A percentile compares a stretch with the other conserved stretches of the same genome.
Conservation (phyloP, 140 eudicot genomes). For the Flaveria floridana region DNA sequence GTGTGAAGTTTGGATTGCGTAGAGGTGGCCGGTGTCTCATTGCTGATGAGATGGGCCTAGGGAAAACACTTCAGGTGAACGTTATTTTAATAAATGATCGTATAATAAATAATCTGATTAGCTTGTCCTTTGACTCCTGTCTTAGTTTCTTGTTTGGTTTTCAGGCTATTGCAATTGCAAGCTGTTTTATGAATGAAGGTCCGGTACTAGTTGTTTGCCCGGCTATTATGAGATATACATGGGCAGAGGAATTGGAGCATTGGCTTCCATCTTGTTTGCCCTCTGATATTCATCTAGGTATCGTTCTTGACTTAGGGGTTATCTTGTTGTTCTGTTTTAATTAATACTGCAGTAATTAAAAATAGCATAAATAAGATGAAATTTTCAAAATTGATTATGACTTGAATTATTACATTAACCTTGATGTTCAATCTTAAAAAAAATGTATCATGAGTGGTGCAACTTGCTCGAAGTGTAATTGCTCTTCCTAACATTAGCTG, state of each 20-base stretch:
- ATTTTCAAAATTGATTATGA: not conserved
- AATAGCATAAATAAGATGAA: slow-evolving; percentile 7
- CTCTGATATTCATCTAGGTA: slow-evolving; percentile 94
- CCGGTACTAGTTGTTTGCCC: slow-evolving; percentile 89
- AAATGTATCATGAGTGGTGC: slow-evolving; percentile 22
- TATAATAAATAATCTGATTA: not conserved
- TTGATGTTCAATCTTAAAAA: slow-evolving; percentile 1
- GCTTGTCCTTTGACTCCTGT: slow-evolving; percentile 9
- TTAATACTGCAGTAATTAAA: not conserved
- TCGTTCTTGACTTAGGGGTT: slow-evolving; percentile 9
- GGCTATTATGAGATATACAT: slow-evolving; percentile 80
- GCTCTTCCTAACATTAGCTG: not conserved
- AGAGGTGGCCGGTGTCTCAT: slow-evolving; percentile 98
- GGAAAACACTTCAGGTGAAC: slow-evolving; percentile 92
- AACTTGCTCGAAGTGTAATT: slow-evolving; percentile 2
- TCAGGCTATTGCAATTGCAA: slow-evolving; percentile 93
- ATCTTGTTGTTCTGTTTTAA: not conserved
- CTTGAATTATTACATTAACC: not conserved
- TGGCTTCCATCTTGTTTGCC: slow-evolving; percentile 97
- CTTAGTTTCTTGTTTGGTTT: slow-evolving; percentile 24
- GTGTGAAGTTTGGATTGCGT: slow-evolving; percentile 75
- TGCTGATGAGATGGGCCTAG: slow-evolving; percentile 99
- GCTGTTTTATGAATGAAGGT: slow-evolving; percentile 83
- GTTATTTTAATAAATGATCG: not conserved
- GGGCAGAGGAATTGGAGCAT: slow-evolving; percentile 98